phyloP scores from a whole-genome alignment of 106 monocot genomes.

The Dendrobium catenatum region DNA sequence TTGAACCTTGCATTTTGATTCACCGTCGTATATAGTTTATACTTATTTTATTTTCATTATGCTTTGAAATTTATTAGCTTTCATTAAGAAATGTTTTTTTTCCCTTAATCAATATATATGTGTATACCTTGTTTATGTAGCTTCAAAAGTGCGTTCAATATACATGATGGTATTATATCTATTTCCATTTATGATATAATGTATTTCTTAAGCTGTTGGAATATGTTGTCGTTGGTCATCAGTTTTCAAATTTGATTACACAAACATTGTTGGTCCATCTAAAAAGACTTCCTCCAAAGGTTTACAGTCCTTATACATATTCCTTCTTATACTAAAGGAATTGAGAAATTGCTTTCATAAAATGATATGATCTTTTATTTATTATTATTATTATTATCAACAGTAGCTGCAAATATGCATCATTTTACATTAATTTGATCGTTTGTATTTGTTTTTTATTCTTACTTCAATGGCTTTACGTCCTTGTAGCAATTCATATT shows the following conservation, averaged over 20 bases:
- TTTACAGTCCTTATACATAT: conserved; percentile 9
- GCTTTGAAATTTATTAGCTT: too few relatives aligned
- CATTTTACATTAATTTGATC: neutral
- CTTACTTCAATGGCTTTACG: neutral
- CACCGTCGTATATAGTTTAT: neutral
- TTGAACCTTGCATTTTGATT: neutral
- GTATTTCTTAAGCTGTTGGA: conserved; percentile 71
- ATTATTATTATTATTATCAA: too few relatives aligned
- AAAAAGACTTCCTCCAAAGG: conserved; percentile 88
- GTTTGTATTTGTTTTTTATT: neutral
- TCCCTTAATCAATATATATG: neutral
- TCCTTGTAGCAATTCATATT: neutral
- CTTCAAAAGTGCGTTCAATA: neutral
- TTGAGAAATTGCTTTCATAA: neutral
- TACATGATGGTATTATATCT: neutral
- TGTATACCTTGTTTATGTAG: neutral
- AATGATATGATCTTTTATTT: neutral
- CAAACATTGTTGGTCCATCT: conserved; percentile 78
- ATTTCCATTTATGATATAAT: neutral
- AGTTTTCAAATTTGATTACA: conserved; percentile 87
- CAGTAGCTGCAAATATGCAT: neutral
- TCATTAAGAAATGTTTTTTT: too few relatives aligned
- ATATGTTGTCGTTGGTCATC: conserved; percentile 81
- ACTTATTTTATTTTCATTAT: too few relatives aligned
- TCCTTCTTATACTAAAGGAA: neutral